A percentile compares a stretch with the other conserved stretches of the same genome.
phyloP scores from a whole-genome alignment of 345 rosid genomes.

The Pugionium dolabratum region DNA sequence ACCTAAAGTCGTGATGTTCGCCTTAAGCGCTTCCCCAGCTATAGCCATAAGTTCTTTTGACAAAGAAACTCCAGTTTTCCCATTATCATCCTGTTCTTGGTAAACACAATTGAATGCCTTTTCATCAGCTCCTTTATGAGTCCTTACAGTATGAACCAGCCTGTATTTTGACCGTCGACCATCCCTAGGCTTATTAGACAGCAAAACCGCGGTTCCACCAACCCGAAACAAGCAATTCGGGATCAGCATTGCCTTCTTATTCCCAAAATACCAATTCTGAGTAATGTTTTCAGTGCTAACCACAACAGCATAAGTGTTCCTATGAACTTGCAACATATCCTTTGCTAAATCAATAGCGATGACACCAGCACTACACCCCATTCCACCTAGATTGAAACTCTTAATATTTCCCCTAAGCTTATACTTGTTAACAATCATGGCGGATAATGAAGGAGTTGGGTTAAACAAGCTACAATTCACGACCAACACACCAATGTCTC shows the following conservation, averaged over 20 bases:
- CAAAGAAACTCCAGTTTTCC: conserved; percentile 80
- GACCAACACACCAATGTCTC: conserved; percentile 79
- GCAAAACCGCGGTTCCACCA: conserved; percentile 61
- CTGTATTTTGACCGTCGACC: conserved; percentile 69
- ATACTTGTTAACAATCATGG: conserved; percentile 87
- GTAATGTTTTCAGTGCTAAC: conserved; percentile 91
- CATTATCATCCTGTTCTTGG: conserved; percentile 82
- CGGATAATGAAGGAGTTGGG: conserved; percentile 89
- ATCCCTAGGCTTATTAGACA: conserved; percentile 64
- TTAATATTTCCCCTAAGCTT: conserved; percentile 73
- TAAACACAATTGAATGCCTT: conserved; percentile 34
- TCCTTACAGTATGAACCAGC: conserved; percentile 83
- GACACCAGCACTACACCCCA: conserved; percentile 94
- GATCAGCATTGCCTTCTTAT: conserved; percentile 81
- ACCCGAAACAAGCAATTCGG: conserved; percentile 50
- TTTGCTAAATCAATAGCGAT: conserved; percentile 80
- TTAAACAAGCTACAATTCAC: conserved; percentile 92
- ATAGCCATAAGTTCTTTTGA: conserved; percentile 91
- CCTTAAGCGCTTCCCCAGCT: conserved; percentile 86
- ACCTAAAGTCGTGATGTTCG: conserved; percentile 82
- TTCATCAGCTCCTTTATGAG: conserved; percentile 88
- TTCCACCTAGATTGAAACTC: conserved; percentile 79
- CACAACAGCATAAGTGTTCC: conserved; percentile 84
- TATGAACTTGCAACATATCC: conserved; percentile 82
- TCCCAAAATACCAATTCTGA: conserved; percentile 95